phyloP scores from a whole-genome alignment of 2,329 filamentous ascomycete genomes.

The Calonectria hawksworthii region DNA sequence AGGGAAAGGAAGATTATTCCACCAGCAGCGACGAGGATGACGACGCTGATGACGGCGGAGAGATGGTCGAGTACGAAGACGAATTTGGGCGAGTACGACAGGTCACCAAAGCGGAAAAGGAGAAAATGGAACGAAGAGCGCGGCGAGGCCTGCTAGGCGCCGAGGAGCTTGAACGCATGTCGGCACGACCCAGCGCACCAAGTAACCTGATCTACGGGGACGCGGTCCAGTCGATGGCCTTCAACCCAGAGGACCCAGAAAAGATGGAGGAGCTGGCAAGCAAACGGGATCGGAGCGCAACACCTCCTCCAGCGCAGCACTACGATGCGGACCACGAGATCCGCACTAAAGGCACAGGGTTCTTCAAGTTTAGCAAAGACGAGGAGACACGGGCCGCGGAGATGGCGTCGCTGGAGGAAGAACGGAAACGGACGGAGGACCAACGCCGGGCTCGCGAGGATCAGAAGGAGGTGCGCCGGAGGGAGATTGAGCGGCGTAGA shows the following conservation, averaged over 20 bases:
- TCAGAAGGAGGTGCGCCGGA: conserved; percentile 69
- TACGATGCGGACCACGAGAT: conserved; percentile 91
- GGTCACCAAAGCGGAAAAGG: conserved; percentile 78
- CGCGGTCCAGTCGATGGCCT: conserved; percentile 85
- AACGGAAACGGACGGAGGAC: conserved; percentile 77
- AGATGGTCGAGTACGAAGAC: conserved; percentile 89
- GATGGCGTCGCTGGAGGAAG: conserved; percentile 80
- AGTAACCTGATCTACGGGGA: conserved; percentile 85
- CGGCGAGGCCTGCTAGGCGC: conserved; percentile 66
- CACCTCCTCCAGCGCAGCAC: conserved; percentile 84
- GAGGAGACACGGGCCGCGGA: conserved; percentile 75
- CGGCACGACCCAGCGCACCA: conserved; percentile 77
- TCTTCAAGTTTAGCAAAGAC: conserved; percentile 90
- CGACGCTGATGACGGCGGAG: conserved; percentile 62
- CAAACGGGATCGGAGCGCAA: conserved; percentile 83
- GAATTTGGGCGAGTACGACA: conserved; percentile 89
- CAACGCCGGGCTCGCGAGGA: conserved; percentile 69
- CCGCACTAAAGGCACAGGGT: conserved; percentile 88
- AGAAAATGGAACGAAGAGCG: conserved; percentile 70
- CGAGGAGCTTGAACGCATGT: conserved; percentile 77
- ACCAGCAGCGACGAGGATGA: conserved; percentile 54
- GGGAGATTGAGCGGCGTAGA: conserved; percentile 75
- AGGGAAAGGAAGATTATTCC: conserved; percentile 71
- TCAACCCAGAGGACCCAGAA: conserved; percentile 79
- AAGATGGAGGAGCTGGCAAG: conserved; percentile 84